Evolutionary conservation across 2,329 filamentous ascomycete species (phyloP).

Genomic region (Boeremia exigua): DNA sequence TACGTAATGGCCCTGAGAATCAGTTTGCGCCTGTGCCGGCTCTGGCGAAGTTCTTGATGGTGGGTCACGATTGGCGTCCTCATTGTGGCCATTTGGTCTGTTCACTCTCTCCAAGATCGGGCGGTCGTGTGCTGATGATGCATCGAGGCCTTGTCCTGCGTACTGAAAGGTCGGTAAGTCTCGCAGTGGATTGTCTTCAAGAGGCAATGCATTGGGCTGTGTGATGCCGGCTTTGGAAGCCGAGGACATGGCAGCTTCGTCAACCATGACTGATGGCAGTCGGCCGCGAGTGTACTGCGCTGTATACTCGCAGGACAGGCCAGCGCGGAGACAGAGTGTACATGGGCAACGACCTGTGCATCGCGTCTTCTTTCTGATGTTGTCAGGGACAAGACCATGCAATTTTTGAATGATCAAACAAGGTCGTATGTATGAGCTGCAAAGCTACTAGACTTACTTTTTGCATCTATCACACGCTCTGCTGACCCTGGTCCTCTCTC

Average conservation of each 20-base stretch:
- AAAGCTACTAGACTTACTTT: conserved; percentile 44
- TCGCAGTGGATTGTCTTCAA: conserved; percentile 18
- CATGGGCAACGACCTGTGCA: conserved; percentile 47
- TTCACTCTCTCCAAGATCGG: conserved; percentile 23
- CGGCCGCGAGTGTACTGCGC: conserved; percentile 58
- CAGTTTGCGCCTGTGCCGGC: conserved; percentile 50
- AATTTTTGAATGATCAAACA: not conserved
- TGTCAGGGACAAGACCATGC: conserved; percentile 15
- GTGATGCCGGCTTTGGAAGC: conserved; percentile 25
- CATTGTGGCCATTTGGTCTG: conserved; percentile 21
- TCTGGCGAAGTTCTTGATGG: conserved; percentile 54
- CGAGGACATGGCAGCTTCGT: conserved; percentile 36
- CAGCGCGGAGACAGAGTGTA: conserved; percentile 38
- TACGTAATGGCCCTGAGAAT: conserved; percentile 57
- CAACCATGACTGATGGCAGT: conserved; percentile 50
- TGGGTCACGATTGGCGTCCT: conserved; percentile 23
- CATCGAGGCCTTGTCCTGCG: conserved; percentile 10
- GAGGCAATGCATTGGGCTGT: conserved; percentile 18
- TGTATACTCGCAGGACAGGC: conserved; percentile 56
- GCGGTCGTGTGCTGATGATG: conserved; percentile 19
- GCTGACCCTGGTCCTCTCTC: conserved; percentile 52
- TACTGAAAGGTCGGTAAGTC: conserved; percentile 14
- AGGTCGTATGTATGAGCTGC: not conserved
- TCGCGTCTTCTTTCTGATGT: conserved; percentile 45
- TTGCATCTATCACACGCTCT: conserved; percentile 59